Conservation (phyloP, 306 rosid genomes). For the Sophora flavescens region DNA sequence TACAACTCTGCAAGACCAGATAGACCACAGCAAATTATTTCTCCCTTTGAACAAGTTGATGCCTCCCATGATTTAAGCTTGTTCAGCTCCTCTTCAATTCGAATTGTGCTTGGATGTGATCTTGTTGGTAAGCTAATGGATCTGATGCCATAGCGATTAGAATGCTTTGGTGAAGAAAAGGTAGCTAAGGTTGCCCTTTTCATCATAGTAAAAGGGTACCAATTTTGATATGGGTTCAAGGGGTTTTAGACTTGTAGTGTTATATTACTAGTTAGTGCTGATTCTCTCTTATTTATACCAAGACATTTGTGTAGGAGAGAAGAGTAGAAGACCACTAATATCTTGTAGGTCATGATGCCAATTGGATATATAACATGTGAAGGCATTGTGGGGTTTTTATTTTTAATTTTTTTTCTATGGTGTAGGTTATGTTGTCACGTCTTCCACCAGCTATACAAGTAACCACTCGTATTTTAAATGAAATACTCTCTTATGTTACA, state of each 20-base stretch:
- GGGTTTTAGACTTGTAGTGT: neutral
- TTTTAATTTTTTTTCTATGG: slow-evolving; percentile 7
- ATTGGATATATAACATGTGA: slow-evolving; percentile 51
- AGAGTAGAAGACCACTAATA: slow-evolving; percentile 15
- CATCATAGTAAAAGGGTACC: slow-evolving; percentile 29
- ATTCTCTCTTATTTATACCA: slow-evolving; percentile 29
- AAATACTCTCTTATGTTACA: slow-evolving; percentile 13
- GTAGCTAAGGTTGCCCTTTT: slow-evolving; percentile 52
- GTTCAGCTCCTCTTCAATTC: slow-evolving; percentile 62
- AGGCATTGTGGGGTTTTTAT: slow-evolving; percentile 37
- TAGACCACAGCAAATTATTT: slow-evolving; percentile 52
- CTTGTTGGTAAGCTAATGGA: slow-evolving; percentile 75
- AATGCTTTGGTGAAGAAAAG: slow-evolving; percentile 62
- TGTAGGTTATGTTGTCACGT: slow-evolving; percentile 56
- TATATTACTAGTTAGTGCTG: neutral
- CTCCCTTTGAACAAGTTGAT: slow-evolving; percentile 53
- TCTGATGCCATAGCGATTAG: slow-evolving; percentile 48
- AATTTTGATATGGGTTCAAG: neutral
- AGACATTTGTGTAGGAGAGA: neutral
- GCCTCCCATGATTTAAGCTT: slow-evolving; percentile 60
- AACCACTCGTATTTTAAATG: slow-evolving; percentile 26
- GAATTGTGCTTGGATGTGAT: slow-evolving; percentile 76
- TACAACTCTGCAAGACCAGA: slow-evolving; percentile 58
- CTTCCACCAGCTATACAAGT: slow-evolving; percentile 43
- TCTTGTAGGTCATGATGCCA: slow-evolving; percentile 33